Evolutionary conservation across 768 basidiomycete genomes (phyloP).

Genomic region (Filobasidium floriforme): DNA sequence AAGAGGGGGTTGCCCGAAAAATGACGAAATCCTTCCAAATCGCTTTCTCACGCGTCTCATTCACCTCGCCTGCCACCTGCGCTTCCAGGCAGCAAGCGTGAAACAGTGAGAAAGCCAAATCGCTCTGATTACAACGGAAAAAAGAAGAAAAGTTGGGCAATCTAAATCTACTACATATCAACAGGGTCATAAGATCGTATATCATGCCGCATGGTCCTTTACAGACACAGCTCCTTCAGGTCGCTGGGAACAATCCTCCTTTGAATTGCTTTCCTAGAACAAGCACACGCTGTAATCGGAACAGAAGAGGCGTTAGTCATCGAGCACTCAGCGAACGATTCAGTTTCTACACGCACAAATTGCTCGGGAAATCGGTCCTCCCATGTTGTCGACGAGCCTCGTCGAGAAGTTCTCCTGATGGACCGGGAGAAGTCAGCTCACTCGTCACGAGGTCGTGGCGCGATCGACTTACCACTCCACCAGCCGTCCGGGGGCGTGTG

Average conservation of each 20-base stretch:
- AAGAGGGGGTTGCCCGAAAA: background rate
- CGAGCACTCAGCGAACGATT: too few relatives aligned
- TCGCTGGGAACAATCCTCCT: background rate
- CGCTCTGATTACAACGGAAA: too few relatives aligned
- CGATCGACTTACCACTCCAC: constrained; percentile 71
- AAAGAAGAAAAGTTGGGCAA: too few relatives aligned
- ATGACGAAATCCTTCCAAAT: background rate
- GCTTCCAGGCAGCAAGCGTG: too few relatives aligned
- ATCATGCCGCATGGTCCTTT: too few relatives aligned
- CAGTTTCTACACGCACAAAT: constrained; percentile 35
- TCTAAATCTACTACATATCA: too few relatives aligned
- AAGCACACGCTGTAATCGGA: constrained; percentile 27
- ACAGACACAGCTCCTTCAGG: background rate
- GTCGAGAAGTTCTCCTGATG: constrained; percentile 35
- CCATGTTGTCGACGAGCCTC: constrained; percentile 42
- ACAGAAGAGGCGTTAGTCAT: too few relatives aligned
- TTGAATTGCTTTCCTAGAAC: constrained; percentile 21
- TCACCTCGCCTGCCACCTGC: background rate
- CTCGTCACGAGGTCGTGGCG: too few relatives aligned
- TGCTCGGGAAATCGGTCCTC: constrained; percentile 44
- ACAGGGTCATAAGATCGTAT: too few relatives aligned
- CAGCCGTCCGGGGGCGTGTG: constrained; percentile 91
- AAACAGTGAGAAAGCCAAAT: too few relatives aligned
- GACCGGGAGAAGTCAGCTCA: background rate
- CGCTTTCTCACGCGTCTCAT: constrained; percentile 6